Evolutionary conservation across 352 stramenopile species (phyloP), one percentile per base, ranked within the genome.

Genomic region (Globisporangium ultimum): DNA sequence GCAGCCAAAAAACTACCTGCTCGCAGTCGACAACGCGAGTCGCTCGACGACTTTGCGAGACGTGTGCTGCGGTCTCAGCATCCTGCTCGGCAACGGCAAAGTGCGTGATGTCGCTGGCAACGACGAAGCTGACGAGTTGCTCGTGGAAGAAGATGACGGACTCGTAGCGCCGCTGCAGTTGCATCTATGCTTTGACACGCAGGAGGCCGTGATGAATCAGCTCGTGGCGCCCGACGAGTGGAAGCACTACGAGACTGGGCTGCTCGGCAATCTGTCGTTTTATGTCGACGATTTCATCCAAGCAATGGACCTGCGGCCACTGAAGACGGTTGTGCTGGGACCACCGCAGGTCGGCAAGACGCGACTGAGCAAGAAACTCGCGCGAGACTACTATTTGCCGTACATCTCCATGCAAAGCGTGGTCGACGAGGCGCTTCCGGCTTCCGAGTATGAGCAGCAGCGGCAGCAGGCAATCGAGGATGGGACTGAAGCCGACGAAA

Each of bases 211-310:
- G n/a, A 83, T 88, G 45, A 72, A 83, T 32, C 60, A 80, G 40
- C 60, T 90, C 21, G 80, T 90, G 51, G 67, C 66, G 14, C 54
- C 65, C 10, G 76, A 91, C 28, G 80, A 91, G 52, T 96, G 83
- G 81, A 66, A 74, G n/a, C 75, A 87, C 59, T 71, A 85, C 50
- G 68, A 76, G 48, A 63, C 66, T 0, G 88, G 88, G 0, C 48
- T 94, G 5, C 50, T 94, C 5, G 74, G 71, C 14, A 84, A 89
- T 63, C 60, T 95, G 13, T 46, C 58, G 0, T 85, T 80, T 57
- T 87, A 89, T 32, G 83, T 91, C 2, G 52, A 73, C 6, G 88
- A 96, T 53, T 96, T 91, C 59, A 71, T 91, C 60, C 59, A 71
- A 0, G 66, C 58, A n/a, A 84, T 93, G 67, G 86, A 95, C 58